Evolutionary conservation across 345 rosid species (phyloP), one percentile per base, ranked within the genome.

Genomic region (Lepidium africanum): DNA sequence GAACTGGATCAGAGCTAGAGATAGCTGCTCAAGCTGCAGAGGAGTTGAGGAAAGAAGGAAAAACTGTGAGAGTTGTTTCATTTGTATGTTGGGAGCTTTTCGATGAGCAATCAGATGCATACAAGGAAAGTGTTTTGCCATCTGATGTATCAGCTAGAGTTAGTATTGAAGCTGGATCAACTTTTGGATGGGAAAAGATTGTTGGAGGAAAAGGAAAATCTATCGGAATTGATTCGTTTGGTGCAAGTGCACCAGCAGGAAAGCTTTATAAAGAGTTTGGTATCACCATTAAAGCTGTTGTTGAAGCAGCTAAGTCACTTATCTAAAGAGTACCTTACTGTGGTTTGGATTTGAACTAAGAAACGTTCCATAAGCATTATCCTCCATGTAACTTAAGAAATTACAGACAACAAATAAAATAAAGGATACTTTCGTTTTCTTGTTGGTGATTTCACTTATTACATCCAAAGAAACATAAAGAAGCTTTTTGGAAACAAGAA

Each of bases 181-280:
- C 97, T 52, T 93, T 90, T 49, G 98, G 98, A 58, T 90, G 97
- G 97, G 76, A 59, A 52, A 92, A 84, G 82, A 79, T 90, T 37
- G 77, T 90, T 6, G 93, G 97, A 77, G 25, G 67, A 57, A 80
- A 81, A 80, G 98, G 98, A 47, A 93, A 87, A 69, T 85, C 92
- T 1, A 86, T 93, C 6, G 97, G 97, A 13, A 80, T 90, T 5
- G 91, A 93, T 74, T 68, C 77, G 5, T 93, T 90, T 5, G 98
- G 98, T 1, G 97, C 98, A n/a, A 90, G 98, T 76, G 98, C 97
- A 51, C 94, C 97, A 2, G 96, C 96, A 8, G 83, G 82, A 3
- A 88, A 16, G 74, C 85, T 90, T 59, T 93, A 93, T 82, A 88
- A 91, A 75, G 96, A 91, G 77, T 87, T 75, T 0, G 92, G 97